These are phyloP conservation scores for Acanthamoeba royreba DNA, from an alignment of 208 protist genomes.

Conservation along the genomic window DNA sequence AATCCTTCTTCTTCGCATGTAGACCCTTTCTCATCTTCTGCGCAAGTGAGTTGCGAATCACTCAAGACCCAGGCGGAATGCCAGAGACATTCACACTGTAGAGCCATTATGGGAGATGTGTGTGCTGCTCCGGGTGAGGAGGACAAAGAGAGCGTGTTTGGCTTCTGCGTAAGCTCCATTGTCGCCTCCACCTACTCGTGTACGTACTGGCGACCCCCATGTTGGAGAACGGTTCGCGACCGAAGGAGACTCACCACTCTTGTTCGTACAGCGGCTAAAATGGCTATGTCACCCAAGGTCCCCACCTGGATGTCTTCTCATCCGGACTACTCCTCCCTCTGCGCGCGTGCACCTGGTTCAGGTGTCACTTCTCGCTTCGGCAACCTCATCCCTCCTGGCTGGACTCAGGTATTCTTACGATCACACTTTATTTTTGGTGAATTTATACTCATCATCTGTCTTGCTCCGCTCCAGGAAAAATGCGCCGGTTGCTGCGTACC, in stretches of 20 bases:
- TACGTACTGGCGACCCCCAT: not conserved
- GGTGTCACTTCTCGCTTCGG: not conserved
- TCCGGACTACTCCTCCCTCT: not conserved
- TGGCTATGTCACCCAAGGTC: not conserved
- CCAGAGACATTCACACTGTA: not conserved
- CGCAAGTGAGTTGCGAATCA: too few relatives aligned
- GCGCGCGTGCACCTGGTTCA: not conserved
- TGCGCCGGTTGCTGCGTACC: not conserved
- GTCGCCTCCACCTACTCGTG: not conserved
- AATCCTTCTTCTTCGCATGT: too few relatives aligned
- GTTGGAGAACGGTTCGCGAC: too few relatives aligned
- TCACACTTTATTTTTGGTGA: too few relatives aligned
- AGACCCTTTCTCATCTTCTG: too few relatives aligned
- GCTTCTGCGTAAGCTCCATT: not conserved
- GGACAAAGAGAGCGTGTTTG: not conserved
- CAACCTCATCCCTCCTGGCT: not conserved
- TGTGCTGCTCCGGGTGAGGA: not conserved
- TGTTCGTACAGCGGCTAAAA: not conserved
- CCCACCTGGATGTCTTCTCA: slow-evolving; percentile 7
- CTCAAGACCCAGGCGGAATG: not conserved
- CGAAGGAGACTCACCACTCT: too few relatives aligned
- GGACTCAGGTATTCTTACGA: not conserved
- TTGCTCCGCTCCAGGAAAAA: not conserved
- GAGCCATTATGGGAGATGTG: not conserved
- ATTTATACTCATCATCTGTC: too few relatives aligned